A percentile compares a stretch with the other conserved stretches of the same genome.
Evolutionary conservation across 2,329 filamentous ascomycete genomes (phyloP).

Genomic region (Colletotrichum paranaense): DNA sequence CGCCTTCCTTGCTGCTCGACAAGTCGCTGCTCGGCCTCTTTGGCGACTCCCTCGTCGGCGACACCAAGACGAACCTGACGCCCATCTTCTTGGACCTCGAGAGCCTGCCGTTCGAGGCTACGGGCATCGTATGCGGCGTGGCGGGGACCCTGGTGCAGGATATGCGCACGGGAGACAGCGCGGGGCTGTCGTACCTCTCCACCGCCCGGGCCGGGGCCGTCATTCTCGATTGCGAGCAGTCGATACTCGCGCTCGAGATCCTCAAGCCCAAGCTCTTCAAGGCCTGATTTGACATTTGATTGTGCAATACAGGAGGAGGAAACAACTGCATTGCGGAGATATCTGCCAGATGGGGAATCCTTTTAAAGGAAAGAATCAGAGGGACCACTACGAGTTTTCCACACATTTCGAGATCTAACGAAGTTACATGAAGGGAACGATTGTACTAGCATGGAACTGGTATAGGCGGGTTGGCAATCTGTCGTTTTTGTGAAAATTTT

Average conservation of each 20-base stretch:
- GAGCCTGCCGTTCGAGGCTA: conserved; percentile 85
- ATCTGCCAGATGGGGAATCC: background rate
- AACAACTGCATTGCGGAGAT: background rate
- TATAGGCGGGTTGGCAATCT: conserved; percentile 31
- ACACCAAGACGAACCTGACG: conserved; percentile 77
- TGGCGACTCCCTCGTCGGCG: conserved; percentile 80
- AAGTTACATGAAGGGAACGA: conserved; percentile 28
- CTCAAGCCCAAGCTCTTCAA: conserved; percentile 65
- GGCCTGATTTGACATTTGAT: conserved; percentile 20
- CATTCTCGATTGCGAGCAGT: conserved; percentile 81
- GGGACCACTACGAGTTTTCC: background rate
- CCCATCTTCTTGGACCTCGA: conserved; percentile 91
- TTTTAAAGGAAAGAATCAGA: background rate
- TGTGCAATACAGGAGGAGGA: background rate
- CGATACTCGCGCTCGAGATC: conserved; percentile 78
- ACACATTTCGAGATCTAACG: conserved; percentile 4
- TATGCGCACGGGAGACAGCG: conserved; percentile 64
- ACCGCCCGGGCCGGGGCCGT: conserved; percentile 91
- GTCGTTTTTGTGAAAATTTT: conserved; percentile 11
- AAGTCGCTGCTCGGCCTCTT: conserved; percentile 73
- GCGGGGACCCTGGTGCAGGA: conserved; percentile 84
- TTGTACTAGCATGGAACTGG: conserved; percentile 28
- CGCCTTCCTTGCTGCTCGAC: conserved; percentile 79
- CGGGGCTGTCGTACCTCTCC: conserved; percentile 91
- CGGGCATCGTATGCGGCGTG: conserved; percentile 94